Percentiles rank a stretch among this genome's conserved stretches.
Evolutionary conservation across 176 grass and related monocot species (phyloP).

Genomic region (Olyra latifolia): DNA sequence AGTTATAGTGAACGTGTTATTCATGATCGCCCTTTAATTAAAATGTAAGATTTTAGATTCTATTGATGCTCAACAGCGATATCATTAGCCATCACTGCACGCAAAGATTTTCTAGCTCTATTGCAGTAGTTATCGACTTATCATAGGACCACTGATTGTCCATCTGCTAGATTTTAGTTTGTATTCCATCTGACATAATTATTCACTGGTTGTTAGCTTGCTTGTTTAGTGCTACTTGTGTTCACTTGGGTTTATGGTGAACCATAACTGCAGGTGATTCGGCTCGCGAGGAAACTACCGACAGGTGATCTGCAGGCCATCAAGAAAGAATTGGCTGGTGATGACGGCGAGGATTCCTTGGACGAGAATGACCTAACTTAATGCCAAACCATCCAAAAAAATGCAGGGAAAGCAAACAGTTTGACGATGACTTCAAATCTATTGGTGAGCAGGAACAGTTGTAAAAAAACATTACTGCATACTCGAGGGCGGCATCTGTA

Average conservation of each 20-base stretch:
- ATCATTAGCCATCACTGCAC: not conserved
- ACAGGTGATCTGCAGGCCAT: conserved; percentile 80
- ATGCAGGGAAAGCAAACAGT: not conserved
- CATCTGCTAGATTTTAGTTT: not conserved
- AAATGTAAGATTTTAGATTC: not conserved
- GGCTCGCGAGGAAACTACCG: conserved; percentile 83
- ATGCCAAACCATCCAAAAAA: not conserved
- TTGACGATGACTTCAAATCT: not conserved
- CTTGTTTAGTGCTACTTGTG: not conserved
- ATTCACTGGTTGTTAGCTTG: not conserved
- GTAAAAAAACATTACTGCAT: conserved; percentile 10
- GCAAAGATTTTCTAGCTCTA: not conserved
- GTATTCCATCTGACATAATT: not conserved
- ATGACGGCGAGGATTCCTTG: conserved; percentile 48
- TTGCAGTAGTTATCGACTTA: not conserved
- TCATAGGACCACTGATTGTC: not conserved
- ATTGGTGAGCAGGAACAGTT: conserved; percentile 17
- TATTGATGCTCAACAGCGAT: not conserved
- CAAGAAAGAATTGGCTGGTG: conserved; percentile 43
- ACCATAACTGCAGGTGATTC: conserved; percentile 66
- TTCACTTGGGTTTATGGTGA: not conserved
- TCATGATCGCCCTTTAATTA: not conserved
- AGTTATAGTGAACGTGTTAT: not conserved
- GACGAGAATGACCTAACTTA: conserved; percentile 95
- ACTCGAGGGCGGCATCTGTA: conserved; percentile 16